These are phyloP conservation scores for Aureobasidium sp. DNA, from an alignment of 2,329 filamentous ascomycete species.

Conservation along the genomic window DNA sequence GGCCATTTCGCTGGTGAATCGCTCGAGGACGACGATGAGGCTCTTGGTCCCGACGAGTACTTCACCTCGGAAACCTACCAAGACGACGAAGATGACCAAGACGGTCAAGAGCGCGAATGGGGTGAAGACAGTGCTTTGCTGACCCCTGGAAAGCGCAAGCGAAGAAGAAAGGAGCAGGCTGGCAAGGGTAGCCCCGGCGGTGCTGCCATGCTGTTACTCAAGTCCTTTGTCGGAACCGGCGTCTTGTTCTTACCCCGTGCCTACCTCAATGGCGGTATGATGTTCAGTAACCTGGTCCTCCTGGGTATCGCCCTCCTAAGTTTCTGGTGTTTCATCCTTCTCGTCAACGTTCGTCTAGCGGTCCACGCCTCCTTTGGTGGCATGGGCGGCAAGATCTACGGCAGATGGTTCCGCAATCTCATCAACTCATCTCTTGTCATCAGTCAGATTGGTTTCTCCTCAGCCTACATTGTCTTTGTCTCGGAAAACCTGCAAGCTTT, in stretches of 20 bases:
- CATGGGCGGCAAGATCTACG: conserved; percentile 72
- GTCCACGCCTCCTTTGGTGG: conserved; percentile 80
- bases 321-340: conserved; percentile 75
- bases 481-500: conserved; percentile 79
- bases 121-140: conserved; percentile 90
- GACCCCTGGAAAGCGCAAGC: conserved; percentile 71
- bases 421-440: conserved; percentile 77
- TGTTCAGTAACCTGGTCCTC: conserved; percentile 77
- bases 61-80: too few species aligned
- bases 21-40: conserved; percentile 67
- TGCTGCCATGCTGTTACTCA: conserved; percentile 72
- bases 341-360: conserved; percentile 70
- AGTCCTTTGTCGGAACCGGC: conserved; percentile 82
- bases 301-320: conserved; percentile 71
- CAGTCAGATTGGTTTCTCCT: conserved; percentile 83
- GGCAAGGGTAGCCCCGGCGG: conserved; percentile 82
- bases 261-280: conserved; percentile 79
- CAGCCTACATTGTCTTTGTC: conserved; percentile 80
- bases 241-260: conserved; percentile 87
- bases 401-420: conserved; percentile 67
- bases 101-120: conserved; percentile 73
- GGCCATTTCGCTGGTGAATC: conserved; percentile 83
- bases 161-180: conserved; percentile 79
- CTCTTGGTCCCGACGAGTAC: conserved; percentile 57
- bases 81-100: conserved; percentile 54